A percentile compares a stretch with the other conserved stretches of the same genome.
These are phyloP conservation scores for Pneumocystis oryctolagi DNA, from an alignment of 1,139 yeast genomes.

Conservation along the genomic window DNA sequence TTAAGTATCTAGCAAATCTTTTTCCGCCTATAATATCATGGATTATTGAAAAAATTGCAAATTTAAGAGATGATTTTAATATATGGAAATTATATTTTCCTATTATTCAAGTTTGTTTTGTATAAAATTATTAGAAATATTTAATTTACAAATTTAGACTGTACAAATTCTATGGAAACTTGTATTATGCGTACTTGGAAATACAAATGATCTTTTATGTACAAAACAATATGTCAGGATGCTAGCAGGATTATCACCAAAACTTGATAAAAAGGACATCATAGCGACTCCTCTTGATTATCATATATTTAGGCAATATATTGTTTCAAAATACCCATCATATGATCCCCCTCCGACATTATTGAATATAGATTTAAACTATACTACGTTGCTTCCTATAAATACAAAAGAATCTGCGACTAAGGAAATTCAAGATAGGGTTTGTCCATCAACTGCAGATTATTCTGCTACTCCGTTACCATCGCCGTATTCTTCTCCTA, in stretches of 20 bases:
- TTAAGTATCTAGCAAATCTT: constrained; percentile 19
- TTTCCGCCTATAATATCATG: constrained; percentile 30
- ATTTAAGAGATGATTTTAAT: constrained; percentile 44
- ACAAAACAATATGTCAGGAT: constrained; percentile 38
- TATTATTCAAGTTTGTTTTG: constrained; percentile 35
- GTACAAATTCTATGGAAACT: constrained; percentile 44
- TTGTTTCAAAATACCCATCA: constrained; percentile 61
- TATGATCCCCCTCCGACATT: constrained; percentile 37
- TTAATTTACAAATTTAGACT: constrained; percentile 12
- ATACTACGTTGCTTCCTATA: constrained; percentile 25
- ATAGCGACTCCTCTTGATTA: constrained; percentile 67
- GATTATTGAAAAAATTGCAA: constrained; percentile 41
- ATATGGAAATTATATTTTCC: constrained; percentile 17
- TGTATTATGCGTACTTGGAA: constrained; percentile 54
- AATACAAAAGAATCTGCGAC: constrained; percentile 29
- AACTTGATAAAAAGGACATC: constrained; percentile 21
- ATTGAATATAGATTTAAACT: constrained; percentile 32
- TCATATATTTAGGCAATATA: constrained; percentile 60
- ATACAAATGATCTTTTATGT: constrained; percentile 27
- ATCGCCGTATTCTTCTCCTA: constrained; percentile 33
- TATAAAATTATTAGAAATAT: not conserved
- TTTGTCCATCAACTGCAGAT: not conserved
- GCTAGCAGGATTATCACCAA: constrained; percentile 32
- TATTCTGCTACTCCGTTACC: constrained; percentile 31
- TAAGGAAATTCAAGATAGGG: not conserved